phyloP scores from a whole-genome alignment of 345 rosid species.

The Noccaea caerulescens region DNA sequence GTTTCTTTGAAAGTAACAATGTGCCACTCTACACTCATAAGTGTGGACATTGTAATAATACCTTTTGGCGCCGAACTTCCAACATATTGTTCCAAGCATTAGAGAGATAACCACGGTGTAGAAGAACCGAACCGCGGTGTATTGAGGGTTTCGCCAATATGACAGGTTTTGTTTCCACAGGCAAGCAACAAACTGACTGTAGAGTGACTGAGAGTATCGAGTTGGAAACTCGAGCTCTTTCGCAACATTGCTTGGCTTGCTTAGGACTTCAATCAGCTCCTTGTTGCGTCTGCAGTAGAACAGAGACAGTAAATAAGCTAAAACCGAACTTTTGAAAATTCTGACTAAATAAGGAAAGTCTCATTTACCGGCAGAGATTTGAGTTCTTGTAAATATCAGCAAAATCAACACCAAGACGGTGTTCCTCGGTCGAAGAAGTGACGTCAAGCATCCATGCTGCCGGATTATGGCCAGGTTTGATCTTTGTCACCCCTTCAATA shows the following conservation, averaged over 20 bases:
- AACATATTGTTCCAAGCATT: conserved; percentile 98
- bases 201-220: conserved; percentile 75
- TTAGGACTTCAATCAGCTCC: conserved; percentile 72
- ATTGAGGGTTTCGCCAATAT: conserved; percentile 95
- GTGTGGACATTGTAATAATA: conserved; percentile 22
- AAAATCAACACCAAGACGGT: conserved; percentile 74
- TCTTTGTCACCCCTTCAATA: conserved; percentile 83
- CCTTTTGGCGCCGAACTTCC: conserved; percentile 93
- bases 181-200: conserved; percentile 82
- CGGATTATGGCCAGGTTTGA: conserved; percentile 81
- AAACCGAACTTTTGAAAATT: conserved; percentile 12
- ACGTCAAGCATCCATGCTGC: conserved; percentile 99
- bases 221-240: conserved; percentile 83
- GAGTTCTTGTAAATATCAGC: conserved; percentile 87
- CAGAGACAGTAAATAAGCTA: conserved; percentile 24
- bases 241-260: conserved; percentile 67
- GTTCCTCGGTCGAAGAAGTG: conserved; percentile 78
- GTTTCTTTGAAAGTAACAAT: not conserved
- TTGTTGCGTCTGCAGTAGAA: conserved; percentile 61
- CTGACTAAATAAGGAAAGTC: conserved; percentile 12
- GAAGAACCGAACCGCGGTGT: conserved; percentile 96
- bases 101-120: conserved; percentile 88
- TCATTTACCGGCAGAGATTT: conserved; percentile 67
- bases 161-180: conserved; percentile 97
- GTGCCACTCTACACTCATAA: not conserved